Evolutionary conservation across 306 rosid genomes (phyloP), one percentile per base, ranked within the genome.

Genomic region (Cucumis sativus): DNA sequence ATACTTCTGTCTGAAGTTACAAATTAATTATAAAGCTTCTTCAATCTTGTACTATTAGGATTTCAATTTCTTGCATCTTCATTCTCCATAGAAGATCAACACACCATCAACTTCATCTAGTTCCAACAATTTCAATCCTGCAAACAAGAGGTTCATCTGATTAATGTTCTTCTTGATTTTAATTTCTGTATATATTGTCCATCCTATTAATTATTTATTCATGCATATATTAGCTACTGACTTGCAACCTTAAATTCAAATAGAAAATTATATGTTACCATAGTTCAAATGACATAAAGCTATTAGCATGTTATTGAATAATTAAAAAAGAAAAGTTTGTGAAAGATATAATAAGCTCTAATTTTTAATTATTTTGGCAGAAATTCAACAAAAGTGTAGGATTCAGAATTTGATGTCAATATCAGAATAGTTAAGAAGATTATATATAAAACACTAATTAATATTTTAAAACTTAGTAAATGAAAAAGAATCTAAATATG

Each of bases 11-110:
- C 75, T 43, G 75, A 69, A 45, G 8, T 21, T 21, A 43, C 75
- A 69, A 43, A 69, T 20, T 9, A 43, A 69, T 20, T 9, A 43
- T 69, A 11, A 45, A 69, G 20, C 57, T 67, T 41, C 35, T 20
- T 37, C 14, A 33, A 61, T 61, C 70, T 63, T 33, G 47, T 15
- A 15, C 35, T 23, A 8, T 33, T 33, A 6, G 43, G 23, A 70
- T 47, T 41, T 70, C 33, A 47, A 23, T 49, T 72, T 72, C 41
- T 51, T 72, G 76, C 41, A 14, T 51, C 25, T 54, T 67, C 30
- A 67, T 73, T 54, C 77, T 54, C 62, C 77, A 52, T 73, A 73
- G 77, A 73, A 73, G 62, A 73, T 54, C 77, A 73, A 18, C 10
- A 17, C 77, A 73, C 41, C 47, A 54, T 73, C 77, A 73, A 73